A percentile compares a stretch with the other conserved stretches of the same genome.
phyloP scores from a whole-genome alignment of 768 basidiomycete genomes.

The Kwoniella shandongensis region DNA sequence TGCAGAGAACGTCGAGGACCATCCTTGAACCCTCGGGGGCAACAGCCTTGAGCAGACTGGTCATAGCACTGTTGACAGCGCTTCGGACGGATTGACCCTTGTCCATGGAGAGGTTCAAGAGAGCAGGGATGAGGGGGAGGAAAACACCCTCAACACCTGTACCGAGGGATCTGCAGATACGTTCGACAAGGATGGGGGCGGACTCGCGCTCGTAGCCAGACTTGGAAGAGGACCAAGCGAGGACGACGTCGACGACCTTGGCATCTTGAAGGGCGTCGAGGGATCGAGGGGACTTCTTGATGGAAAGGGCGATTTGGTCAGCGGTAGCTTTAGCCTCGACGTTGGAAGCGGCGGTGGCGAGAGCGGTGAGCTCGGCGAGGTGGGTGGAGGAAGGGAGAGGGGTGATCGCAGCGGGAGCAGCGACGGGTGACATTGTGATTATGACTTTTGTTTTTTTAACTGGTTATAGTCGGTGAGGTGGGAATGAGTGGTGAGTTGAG shows the following conservation, averaged over 20 bases:
- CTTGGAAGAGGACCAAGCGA: slow-evolving; percentile 45
- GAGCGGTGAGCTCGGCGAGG: slow-evolving; percentile 33
- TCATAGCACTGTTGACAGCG: slow-evolving; percentile 76
- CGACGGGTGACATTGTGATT: slow-evolving; percentile 45
- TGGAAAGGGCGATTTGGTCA: slow-evolving; percentile 42
- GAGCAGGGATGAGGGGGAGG: slow-evolving; percentile 67
- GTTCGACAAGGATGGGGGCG: slow-evolving; percentile 52
- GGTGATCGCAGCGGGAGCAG: slow-evolving; percentile 31
- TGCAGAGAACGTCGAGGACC: slow-evolving; percentile 64
- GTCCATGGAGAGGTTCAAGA: slow-evolving; percentile 82
- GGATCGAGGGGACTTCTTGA: slow-evolving; percentile 45
- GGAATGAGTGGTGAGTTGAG: slow-evolving; percentile 10
- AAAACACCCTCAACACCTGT: slow-evolving; percentile 71
- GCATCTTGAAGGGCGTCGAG: slow-evolving; percentile 42
- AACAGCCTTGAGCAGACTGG: slow-evolving; percentile 76
- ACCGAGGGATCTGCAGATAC: slow-evolving; percentile 51
- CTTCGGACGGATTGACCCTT: slow-evolving; percentile 87
- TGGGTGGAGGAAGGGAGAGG: slow-evolving; percentile 46
- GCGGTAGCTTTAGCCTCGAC: slow-evolving; percentile 52
- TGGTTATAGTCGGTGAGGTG: not conserved
- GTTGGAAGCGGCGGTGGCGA: slow-evolving; percentile 47
- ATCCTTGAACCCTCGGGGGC: slow-evolving; percentile 77
- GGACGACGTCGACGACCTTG: slow-evolving; percentile 43
- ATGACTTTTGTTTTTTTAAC: not conserved
- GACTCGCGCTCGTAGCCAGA: slow-evolving; percentile 50